Evolutionary conservation across 257 asterid genomes (phyloP), one percentile per base, ranked within the genome.

Genomic region (Plantago major): DNA sequence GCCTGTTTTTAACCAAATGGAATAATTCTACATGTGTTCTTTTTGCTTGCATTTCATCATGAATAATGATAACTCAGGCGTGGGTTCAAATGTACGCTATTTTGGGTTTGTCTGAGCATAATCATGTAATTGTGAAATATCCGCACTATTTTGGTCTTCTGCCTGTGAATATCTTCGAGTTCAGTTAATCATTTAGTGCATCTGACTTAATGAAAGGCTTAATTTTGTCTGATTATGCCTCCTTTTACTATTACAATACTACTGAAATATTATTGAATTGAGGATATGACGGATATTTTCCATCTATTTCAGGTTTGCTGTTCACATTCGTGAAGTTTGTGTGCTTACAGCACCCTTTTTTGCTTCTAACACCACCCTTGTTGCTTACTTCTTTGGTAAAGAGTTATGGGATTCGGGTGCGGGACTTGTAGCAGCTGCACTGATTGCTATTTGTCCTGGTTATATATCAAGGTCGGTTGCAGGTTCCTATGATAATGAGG

Each of bases 391-490:
- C 80, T 93, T 93, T 74, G 99, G 97, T 60, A 93, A 93, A 73
- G 97, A 87, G 82, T 66, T 93, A 61, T 93, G 99, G 99, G 97
- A 93, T 73, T 78, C 99, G 45, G 99, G 99, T 66, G 99, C 99
- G 18, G 99, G 99, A 63, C 95, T 93, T 70, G 96, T 93, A 40
- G 99, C 99, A 1, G 96, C 99, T 63, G 94, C 79, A 19, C 61
- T 93, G 54, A 93, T 93, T 80, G 97, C 99, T 67, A 84, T 93
- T 70, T 93, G 99, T 79, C 99, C 99, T 62, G 99, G 99, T 71
- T 93, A 93, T 76, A 93, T 93, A 61, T 93, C 99, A 19, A 83
- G 97, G 80, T 93, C 99, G 59, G 99, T 93, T 77, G 99, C 97
- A 0, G 99, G 97, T 43, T 93, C 99, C 37, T 93, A 93, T 74